Evolutionary conservation across 371 early-diverging fungal genomes (phyloP), one percentile per base, ranked within the genome.

Genomic region (Zopfochytrium polystomum): DNA sequence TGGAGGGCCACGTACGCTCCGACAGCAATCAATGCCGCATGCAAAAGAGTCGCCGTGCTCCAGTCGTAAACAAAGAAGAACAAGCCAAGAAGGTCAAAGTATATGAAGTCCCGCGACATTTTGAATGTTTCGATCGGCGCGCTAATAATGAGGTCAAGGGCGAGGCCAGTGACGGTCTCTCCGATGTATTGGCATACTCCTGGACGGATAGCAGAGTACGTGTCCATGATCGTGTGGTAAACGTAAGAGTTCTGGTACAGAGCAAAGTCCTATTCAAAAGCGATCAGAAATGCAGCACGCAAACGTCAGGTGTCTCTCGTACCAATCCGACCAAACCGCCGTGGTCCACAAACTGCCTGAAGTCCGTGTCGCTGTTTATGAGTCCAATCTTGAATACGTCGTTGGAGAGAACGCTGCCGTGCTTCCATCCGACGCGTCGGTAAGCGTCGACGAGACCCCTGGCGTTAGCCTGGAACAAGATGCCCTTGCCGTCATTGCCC

Each of bases 391-490:
- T 78, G 71, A 87, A 89, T 13, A 89, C 75, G 54, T 89, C 90
- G 66, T 87, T 87, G 27, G 86, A 85, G 25, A 85, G 72, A 0
- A 85, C 87, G 2, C 83, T 81, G n/a, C 87, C 90, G 48, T 88
- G 88, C 13, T 88, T 88, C 52, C 84, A 78, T 47, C 87, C 86
- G 1, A 78, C 88, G 20, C 77, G 80, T 26, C 76, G 68, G 62
- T 88, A 90, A 1, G 88, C 90, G 38, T 87, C 80, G 23, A 87
- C 77, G 83, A 88, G 83, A 47, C 76, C 79, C 27, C 74, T 71
- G 9, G 87, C 83, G 61, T 86, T 87, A 27, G 87, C 85, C 65
- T 90, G 90, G 75, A 90, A 90, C 35, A 90, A 67, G 56, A 88
- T 82, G 54, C 85, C 87, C 22, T 81, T 81, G 3, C 90, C 90